phyloP scores from a whole-genome alignment of 75 land plant species.

The Sequoia sempervirens region DNA sequence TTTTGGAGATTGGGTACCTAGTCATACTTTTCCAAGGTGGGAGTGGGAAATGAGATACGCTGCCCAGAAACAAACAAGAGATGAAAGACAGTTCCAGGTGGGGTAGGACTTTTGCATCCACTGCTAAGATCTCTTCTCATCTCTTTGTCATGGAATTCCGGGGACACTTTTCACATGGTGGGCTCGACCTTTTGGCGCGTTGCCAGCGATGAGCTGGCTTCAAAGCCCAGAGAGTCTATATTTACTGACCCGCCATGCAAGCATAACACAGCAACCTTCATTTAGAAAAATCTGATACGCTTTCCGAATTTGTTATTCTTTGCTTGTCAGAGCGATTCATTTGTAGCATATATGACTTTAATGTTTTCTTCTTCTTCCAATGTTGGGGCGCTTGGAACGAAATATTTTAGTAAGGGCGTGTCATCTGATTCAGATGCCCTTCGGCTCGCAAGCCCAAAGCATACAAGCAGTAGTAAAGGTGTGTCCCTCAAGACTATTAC shows the following conservation, averaged over 20 bases:
- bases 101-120: neutral
- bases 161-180: neutral
- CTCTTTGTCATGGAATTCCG: no score
- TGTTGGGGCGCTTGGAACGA: neutral
- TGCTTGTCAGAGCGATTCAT: no score
- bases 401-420: neutral
- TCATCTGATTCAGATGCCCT: neutral
- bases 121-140: no score
- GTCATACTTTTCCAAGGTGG: no score
- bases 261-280: neutral
- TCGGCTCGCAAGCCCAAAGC: neutral
- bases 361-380: neutral
- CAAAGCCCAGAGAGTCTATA: neutral
- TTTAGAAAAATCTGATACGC: no score
- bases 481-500: neutral
- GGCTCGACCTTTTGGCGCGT: neutral
- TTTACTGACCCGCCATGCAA: neutral
- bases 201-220: neutral
- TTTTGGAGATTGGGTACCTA: no score
- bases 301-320: no score
- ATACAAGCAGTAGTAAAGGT: neutral
- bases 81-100: neutral
- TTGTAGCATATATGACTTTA: neutral
- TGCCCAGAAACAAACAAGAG: neutral
- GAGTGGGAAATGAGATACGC: no score